Evolutionary conservation across 805 yeast genomes (phyloP).

Genomic region (Candida qinlingensis): DNA sequence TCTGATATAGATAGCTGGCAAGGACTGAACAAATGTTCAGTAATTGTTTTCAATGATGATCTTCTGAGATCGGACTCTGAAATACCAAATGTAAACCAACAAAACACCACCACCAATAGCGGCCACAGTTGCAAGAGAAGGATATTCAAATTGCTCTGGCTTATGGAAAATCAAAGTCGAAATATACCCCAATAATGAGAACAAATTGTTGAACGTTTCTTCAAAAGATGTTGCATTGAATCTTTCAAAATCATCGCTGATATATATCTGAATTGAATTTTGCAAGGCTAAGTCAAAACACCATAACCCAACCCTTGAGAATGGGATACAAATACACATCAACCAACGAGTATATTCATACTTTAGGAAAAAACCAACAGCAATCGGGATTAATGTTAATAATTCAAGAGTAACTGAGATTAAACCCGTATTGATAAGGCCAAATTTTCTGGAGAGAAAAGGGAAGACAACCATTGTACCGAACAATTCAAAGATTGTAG

Average conservation of each 20-base stretch:
- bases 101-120: constrained; percentile 8
- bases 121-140: constrained; percentile 20
- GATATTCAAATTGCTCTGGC: constrained; percentile 27
- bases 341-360: constrained; percentile 16
- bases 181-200: constrained; percentile 25
- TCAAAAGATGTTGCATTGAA: constrained; percentile 32
- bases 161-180: constrained; percentile 27
- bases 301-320: constrained; percentile 37
- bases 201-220: constrained; percentile 27
- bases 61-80: constrained; percentile 2
- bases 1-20: no score
- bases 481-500: constrained; percentile 29
- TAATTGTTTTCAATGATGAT: not conserved
- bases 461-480: constrained; percentile 31
- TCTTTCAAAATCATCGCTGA: constrained; percentile 26
- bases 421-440: constrained; percentile 28
- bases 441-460: constrained; percentile 16
- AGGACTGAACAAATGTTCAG: no score
- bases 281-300: constrained; percentile 35
- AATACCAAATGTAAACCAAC: constrained; percentile 7
- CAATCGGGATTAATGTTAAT: constrained; percentile 25
- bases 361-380: constrained; percentile 12
- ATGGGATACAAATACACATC: constrained; percentile 22
- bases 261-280: constrained; percentile 29
- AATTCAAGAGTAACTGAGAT: constrained; percentile 27